Evolutionary conservation across 306 rosid species (phyloP), one percentile per base, ranked within the genome.

Genomic region (Macrotyloma uniflorum): DNA sequence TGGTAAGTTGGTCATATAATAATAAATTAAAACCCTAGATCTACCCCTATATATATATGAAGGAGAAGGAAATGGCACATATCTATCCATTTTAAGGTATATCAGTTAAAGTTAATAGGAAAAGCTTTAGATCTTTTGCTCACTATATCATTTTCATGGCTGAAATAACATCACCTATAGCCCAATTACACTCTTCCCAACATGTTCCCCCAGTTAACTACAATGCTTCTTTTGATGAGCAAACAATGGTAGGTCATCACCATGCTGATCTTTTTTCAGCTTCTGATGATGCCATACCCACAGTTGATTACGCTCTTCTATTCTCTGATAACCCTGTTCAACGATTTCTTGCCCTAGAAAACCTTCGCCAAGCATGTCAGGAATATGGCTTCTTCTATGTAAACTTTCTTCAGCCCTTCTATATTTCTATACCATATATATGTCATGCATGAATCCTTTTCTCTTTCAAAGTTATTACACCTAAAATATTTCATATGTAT

Each of bases 311-410:
- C 70, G 77, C 80, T 32, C 10, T 59, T 7, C 69, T 81, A 1
- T 77, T 85, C 30, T 77, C 78, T 50, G 5, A 77, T 61, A 77
- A 77, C 22, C 30, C 8, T 32, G 14, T 35, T 50, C 85, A 85
- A 26, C 47, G 46, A 61, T 40, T 47, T 54, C 10, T 30, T 5
- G 81, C 83, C 59, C 57, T 77, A 5, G 58, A 85, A 59, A 1
- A 36, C 50, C 88, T 85, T 1, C 50, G 75, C 6, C 74, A 61
- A 7, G 83, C 77, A n/a, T 81, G 83, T 58, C 42, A 67, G 3
- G 83, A 81, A 7, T 85, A 66, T 77, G 88, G 85, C 20, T 81
- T 81, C 26, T 85, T 85, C 65, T 85, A 85, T n/a, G 85, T 85
- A 82, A 16, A 46, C 28, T 49, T 40, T 49, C 74, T 63, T 23